These are phyloP conservation scores for Solanum medicagineum DNA, from an alignment of 257 asterid genomes.

Conservation along the genomic window DNA sequence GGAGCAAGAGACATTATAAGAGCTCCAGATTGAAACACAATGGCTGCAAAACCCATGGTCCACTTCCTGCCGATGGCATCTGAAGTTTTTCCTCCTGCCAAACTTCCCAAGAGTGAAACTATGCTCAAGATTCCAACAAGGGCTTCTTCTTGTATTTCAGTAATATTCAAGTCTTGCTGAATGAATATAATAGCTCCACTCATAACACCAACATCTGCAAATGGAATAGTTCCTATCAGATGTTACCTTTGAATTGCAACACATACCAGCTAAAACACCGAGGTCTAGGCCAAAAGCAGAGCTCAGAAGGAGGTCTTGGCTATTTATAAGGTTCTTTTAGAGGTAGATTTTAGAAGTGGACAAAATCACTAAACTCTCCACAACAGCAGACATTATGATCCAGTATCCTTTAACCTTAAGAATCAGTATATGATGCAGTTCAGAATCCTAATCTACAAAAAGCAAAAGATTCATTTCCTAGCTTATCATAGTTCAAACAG, in stretches of 20 bases:
- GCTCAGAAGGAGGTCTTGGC: not conserved
- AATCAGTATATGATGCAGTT: not conserved
- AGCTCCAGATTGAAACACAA: constrained; percentile 48
- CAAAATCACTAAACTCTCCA: not conserved
- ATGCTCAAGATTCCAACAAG: constrained; percentile 52
- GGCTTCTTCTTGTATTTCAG: constrained; percentile 47
- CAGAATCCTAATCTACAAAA: not conserved
- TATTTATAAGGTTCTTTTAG: not conserved
- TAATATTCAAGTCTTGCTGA: constrained; percentile 42
- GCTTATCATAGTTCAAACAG: not conserved
- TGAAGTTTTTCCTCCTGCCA: constrained; percentile 52
- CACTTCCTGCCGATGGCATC: constrained; percentile 63
- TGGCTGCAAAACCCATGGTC: constrained; percentile 56
- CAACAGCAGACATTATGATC: not conserved
- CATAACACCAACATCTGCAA: constrained; percentile 68
- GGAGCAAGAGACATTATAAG: constrained; percentile 47
- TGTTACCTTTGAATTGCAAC: not conserved
- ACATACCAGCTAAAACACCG: not conserved
- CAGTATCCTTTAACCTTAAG: not conserved
- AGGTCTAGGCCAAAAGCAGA: not conserved
- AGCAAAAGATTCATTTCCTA: not conserved
- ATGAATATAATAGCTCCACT: constrained; percentile 64
- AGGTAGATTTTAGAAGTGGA: not conserved
- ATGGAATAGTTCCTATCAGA: not conserved
- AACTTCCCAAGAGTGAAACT: constrained; percentile 45